Percentiles rank a stretch among this genome's conserved stretches.
Conservation (phyloP, 2,329 filamentous ascomycete genomes). For the Nemania serpens region DNA sequence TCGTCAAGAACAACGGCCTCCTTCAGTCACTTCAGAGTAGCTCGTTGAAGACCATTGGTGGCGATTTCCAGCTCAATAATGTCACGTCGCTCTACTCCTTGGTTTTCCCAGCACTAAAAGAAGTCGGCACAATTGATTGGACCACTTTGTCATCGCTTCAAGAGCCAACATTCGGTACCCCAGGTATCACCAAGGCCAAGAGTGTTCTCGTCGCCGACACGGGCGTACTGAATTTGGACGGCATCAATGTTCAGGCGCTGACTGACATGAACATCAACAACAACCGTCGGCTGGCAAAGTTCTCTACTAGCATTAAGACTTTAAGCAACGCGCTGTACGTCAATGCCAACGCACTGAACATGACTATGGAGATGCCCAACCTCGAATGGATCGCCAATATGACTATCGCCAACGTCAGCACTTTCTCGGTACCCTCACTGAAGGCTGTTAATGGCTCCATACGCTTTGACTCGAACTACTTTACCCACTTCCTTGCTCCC, state of each 20-base stretch:
- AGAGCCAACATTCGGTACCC: constrained; percentile 53
- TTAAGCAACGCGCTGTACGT: constrained; percentile 73
- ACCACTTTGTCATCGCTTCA: constrained; percentile 68
- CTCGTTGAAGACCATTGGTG: constrained; percentile 67
- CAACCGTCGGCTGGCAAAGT: constrained; percentile 78
- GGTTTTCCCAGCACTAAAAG: constrained; percentile 66
- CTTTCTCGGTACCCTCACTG: constrained; percentile 74
- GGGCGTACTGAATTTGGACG: constrained; percentile 74
- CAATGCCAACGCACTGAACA: constrained; percentile 76
- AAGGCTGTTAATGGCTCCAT: constrained; percentile 75
- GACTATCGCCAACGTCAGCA: constrained; percentile 80
- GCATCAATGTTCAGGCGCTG: constrained; percentile 78
- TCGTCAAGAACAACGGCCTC: constrained; percentile 62
- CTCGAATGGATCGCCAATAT: constrained; percentile 79
- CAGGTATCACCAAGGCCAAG: constrained; percentile 67
- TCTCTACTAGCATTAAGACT: constrained; percentile 78
- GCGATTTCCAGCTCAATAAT: constrained; percentile 70
- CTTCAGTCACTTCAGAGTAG: constrained; percentile 66
- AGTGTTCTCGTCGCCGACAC: constrained; percentile 84
- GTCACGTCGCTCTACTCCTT: constrained; percentile 72
- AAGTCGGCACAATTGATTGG: constrained; percentile 72
- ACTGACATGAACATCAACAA: constrained; percentile 82
- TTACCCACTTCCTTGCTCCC: constrained; percentile 63
- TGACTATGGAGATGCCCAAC: constrained; percentile 76
- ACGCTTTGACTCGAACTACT: constrained; percentile 81